phyloP scores from a whole-genome alignment of 768 basidiomycete species.

The Phlegmacium glaucopus region DNA sequence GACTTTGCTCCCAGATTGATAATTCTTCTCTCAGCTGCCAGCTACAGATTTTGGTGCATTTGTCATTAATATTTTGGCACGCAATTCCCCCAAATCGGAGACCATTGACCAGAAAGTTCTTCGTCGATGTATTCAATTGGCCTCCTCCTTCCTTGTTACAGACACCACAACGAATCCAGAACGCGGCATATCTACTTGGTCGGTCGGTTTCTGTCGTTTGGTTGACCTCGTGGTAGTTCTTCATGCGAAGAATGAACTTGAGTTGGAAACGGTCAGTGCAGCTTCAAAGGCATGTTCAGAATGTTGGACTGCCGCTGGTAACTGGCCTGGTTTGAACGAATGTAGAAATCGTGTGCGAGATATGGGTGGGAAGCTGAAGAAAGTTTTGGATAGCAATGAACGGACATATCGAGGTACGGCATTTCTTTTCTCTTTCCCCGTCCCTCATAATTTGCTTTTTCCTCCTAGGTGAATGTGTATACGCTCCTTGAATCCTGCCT shows the following conservation, averaged over 20 bases:
- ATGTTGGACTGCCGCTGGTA: conserved; percentile 71
- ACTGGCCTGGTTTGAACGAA: conserved; percentile 66
- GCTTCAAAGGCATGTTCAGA: conserved; percentile 74
- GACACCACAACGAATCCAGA: conserved; percentile 65
- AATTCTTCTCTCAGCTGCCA: conserved; percentile 23
- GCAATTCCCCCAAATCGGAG: conserved; percentile 12
- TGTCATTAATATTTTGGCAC: conserved; percentile 52
- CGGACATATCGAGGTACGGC: conserved; percentile 39
- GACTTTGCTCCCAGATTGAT: conserved; percentile 1
- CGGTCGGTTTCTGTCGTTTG: conserved; percentile 60
- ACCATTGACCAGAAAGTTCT: conserved; percentile 59
- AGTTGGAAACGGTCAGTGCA: conserved; percentile 72
- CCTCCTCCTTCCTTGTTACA: conserved; percentile 77
- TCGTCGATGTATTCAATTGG: conserved; percentile 62
- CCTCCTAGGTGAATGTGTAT: conserved; percentile 32
- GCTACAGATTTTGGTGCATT: conserved; percentile 62
- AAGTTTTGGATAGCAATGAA: conserved; percentile 54
- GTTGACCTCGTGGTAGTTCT: conserved; percentile 74
- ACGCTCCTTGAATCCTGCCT: conserved; percentile 28
- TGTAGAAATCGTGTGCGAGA: conserved; percentile 59
- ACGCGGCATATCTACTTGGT: conserved; percentile 59
- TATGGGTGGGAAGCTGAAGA: conserved; percentile 60
- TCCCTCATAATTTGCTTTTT: conserved; percentile 5
- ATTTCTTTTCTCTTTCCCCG: not conserved
- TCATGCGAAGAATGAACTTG: conserved; percentile 62